Evolutionary conservation across 2,329 filamentous ascomycete genomes (phyloP), one percentile per base, ranked within the genome.

Genomic region (Calonectria crousiana): DNA sequence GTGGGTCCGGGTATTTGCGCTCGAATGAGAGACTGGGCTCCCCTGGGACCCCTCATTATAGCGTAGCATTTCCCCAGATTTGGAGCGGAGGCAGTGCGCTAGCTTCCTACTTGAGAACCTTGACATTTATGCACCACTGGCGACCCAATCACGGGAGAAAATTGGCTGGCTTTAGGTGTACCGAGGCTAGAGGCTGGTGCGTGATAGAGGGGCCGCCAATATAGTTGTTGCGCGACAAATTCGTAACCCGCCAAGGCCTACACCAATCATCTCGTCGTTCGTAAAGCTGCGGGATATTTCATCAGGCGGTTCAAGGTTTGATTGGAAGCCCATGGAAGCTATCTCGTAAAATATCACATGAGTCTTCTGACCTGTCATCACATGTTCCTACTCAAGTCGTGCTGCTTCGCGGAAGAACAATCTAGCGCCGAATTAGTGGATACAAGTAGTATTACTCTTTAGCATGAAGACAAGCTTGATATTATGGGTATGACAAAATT

Each of bases 31-130:
- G 23, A 38, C 20, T 30, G 28, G n/a, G 23, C 41, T 56, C 56
- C 30, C 66, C 56, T 62, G 53, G 56, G 20, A 49, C 66, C 66
- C 71, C 71, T 47, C 67, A 65, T 32, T 34, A 10, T 23, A 51
- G 34, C 16, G 71, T 73, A 49, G 56, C 30, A 69, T 69, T 73
- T 73, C 66, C 71, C 71, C 71, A 18, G 71, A 73, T 69, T 58
- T 38, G 71, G 71, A 56, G 26, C 71, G 66, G 71, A 69, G 58
- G 71, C 58, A 47, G 30, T 52, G 58, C 60, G 53, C 71, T 66
- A 53, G 58, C 28, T 66, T 69, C 71, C 66, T 34, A 36, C 56
- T 66, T 73, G 8, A 69, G 49, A 62, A 38, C 14, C 38, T 69
- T 36, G 14, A 47, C 23, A n/a, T n/a, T n/a, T 20, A 56, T 41